Evolutionary conservation across 768 basidiomycete species (phyloP).

Genomic region (Macrolepiota dolichaula): DNA sequence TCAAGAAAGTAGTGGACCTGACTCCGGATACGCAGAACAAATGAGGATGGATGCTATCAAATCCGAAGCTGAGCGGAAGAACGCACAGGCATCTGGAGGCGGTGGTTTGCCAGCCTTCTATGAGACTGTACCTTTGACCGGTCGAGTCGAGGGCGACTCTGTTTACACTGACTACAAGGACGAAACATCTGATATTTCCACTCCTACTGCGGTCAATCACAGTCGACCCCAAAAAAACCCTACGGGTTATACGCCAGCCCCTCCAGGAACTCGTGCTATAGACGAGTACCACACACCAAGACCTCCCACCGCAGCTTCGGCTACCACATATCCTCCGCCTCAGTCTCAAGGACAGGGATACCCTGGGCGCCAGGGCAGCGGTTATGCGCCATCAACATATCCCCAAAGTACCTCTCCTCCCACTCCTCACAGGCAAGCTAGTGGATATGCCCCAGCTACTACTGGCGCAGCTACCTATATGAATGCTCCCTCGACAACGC

Average conservation of each 20-base stretch:
- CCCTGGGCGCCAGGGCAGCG: conserved; percentile 30
- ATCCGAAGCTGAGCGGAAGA: conserved; percentile 83
- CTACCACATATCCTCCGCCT: conserved; percentile 40
- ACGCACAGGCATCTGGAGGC: conserved; percentile 55
- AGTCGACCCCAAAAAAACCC: conserved; percentile 28
- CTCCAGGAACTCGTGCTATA: conserved; percentile 63
- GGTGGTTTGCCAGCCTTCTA: conserved; percentile 73
- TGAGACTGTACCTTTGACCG: conserved; percentile 71
- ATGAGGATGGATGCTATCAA: conserved; percentile 83
- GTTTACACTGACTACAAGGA: conserved; percentile 52
- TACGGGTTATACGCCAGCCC: conserved; percentile 65
- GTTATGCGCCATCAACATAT: conserved; percentile 38
- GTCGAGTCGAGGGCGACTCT: conserved; percentile 52
- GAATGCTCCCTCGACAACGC: conserved; percentile 13
- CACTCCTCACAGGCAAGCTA: conserved; percentile 16
- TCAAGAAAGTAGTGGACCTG: conserved; percentile 26
- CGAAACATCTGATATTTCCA: conserved; percentile 19
- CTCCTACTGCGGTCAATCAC: conserved; percentile 25
- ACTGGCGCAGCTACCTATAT: not conserved
- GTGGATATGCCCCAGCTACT: conserved; percentile 20
- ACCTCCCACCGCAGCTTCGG: conserved; percentile 25
- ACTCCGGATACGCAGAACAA: conserved; percentile 48
- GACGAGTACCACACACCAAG: conserved; percentile 65
- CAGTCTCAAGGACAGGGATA: conserved; percentile 33
- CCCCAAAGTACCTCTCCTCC: conserved; percentile 10